phyloP scores from a whole-genome alignment of 169 alveolate species.

The Cryptosporidium baileyi region DNA sequence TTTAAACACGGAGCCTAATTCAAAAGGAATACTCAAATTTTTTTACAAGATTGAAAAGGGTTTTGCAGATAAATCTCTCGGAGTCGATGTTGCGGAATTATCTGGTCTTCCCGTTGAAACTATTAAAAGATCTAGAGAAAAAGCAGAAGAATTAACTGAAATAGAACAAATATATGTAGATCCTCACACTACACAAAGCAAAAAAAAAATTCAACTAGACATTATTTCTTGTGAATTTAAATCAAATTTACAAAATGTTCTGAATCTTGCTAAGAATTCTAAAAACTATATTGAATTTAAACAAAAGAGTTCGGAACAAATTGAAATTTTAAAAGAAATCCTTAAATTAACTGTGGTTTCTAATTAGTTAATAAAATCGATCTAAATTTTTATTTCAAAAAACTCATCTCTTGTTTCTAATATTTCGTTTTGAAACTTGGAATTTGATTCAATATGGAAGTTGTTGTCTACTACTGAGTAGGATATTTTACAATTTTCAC shows the following conservation, averaged over 20 bases:
- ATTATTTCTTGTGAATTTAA: background rate
- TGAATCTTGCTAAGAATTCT: background rate
- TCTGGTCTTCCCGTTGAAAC: constrained; percentile 88
- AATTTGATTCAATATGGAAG: constrained; percentile 14
- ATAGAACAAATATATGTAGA: constrained; percentile 41
- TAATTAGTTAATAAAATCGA: background rate
- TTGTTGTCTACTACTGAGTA: constrained; percentile 10
- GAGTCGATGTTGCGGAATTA: constrained; percentile 92
- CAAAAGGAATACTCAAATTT: constrained; percentile 79
- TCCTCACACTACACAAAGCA: constrained; percentile 17
- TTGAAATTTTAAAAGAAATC: background rate
- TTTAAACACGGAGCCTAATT: constrained; percentile 74
- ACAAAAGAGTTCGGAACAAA: background rate
- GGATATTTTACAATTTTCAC: constrained; percentile 25
- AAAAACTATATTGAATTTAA: background rate
- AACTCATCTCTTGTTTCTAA: constrained; percentile 47
- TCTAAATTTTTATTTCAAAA: constrained; percentile 17
- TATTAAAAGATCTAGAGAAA: constrained; percentile 76
- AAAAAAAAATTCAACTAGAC: background rate
- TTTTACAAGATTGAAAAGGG: constrained; percentile 91
- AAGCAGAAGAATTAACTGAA: constrained; percentile 72
- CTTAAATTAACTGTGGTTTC: background rate
- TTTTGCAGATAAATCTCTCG: constrained; percentile 89
- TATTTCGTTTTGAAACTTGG: constrained; percentile 38
- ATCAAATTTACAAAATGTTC: background rate